These are phyloP conservation scores for Tuber calosporum DNA, from an alignment of 495 filamentous ascomycete genomes.

Conservation along the genomic window DNA sequence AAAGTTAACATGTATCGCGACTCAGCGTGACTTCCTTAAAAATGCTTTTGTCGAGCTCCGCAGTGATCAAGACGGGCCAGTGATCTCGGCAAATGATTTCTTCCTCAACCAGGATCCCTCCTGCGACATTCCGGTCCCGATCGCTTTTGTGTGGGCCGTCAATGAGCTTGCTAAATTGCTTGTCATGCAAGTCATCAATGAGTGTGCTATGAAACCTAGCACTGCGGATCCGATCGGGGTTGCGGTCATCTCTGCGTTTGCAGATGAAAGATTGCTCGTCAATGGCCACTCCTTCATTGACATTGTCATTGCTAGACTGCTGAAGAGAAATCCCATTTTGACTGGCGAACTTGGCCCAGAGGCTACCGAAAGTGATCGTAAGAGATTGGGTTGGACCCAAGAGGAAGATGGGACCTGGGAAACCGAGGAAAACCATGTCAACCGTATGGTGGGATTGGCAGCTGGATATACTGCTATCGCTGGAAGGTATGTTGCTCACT, in stretches of 20 bases:
- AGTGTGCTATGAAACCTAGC: slow-evolving; percentile 61
- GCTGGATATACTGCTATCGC: slow-evolving; percentile 72
- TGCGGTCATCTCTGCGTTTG: slow-evolving; percentile 65
- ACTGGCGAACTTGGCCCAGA: slow-evolving; percentile 77
- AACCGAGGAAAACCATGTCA: slow-evolving; percentile 60
- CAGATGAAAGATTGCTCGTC: slow-evolving; percentile 58
- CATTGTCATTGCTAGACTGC: slow-evolving; percentile 80
- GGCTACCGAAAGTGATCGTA: slow-evolving; percentile 60
- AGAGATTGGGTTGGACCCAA: slow-evolving; percentile 68
- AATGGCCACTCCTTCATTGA: slow-evolving; percentile 69
- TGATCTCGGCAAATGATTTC: slow-evolving; percentile 61
- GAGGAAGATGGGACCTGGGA: slow-evolving; percentile 53
- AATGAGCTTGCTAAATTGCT: slow-evolving; percentile 75
- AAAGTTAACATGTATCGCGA: not conserved
- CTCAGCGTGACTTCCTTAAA: slow-evolving; percentile 35
- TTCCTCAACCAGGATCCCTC: slow-evolving; percentile 54
- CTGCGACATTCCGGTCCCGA: slow-evolving; percentile 54
- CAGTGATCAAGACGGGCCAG: slow-evolving; percentile 44
- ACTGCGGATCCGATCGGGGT: slow-evolving; percentile 79
- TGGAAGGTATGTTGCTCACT: slow-evolving; percentile 32
- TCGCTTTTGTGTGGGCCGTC: slow-evolving; percentile 70
- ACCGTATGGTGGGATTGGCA: slow-evolving; percentile 76
- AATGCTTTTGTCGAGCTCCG: slow-evolving; percentile 28
- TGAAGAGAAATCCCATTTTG: slow-evolving; percentile 71
- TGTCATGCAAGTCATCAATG: slow-evolving; percentile 66